Base-by-base conservation (phyloP, 345 rosid species). In the Dimocarpus longan region DNA sequence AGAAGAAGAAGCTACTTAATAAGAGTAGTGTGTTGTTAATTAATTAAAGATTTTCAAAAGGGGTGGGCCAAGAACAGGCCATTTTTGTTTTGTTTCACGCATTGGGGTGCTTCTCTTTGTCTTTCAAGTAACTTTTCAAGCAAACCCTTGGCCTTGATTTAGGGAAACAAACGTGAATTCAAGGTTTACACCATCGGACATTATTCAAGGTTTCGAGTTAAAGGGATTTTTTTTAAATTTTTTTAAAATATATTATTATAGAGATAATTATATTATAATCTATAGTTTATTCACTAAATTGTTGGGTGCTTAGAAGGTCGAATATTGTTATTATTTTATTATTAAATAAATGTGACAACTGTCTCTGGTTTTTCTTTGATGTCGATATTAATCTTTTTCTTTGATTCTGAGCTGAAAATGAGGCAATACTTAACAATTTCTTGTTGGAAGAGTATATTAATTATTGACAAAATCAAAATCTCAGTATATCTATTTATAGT, bases 1-100 rank as follows among this genome's bases (percentile, higher is more conserved):
- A 73, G 83, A 80, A 28, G 74, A 77, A 26, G 83, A 69, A 50
- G 76, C 37, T 32, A 32, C 1, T 32, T 32, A 2, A 57, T 62
- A 26, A 26, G 60, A 60, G 28, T 77, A 48, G 60, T 67, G 73
- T 66, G 28, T 44, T 39, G 28, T 18, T 32, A 32, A 32, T 32
- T 32, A 32, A 32, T 32, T 32, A 32, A 32, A 32, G 37, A 32
- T 68, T 72, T 46, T 56, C 44, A 11, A 60, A 68, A 54, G 1
- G 59, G 8, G 78, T 59, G 82, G 80, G 75, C 75, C 82, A 56
- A 76, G 24, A 42, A 57, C 72, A 22, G 74, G 48, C 75, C 74
- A 54, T 5, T 48, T 78, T 32, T 76, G 82, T 81, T 79, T 32
- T 76, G 82, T 81, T 79, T 79, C 80, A 54, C 87, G 68, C 80